Evolutionary conservation across 768 basidiomycete species (phyloP).

Genomic region (Suillus cothurnatus): DNA sequence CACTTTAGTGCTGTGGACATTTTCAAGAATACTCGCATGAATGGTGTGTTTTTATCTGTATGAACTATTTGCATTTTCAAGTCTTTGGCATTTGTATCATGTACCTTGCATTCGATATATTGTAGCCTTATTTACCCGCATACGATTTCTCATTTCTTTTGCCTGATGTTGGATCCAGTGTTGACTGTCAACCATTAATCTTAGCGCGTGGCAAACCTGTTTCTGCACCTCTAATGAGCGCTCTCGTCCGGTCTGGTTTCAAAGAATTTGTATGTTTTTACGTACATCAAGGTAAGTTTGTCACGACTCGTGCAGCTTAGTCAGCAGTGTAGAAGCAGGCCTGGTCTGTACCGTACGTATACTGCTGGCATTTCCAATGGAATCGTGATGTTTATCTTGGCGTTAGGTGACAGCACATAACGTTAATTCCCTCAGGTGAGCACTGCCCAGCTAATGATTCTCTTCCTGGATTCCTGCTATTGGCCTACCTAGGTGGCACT

Average conservation of each 20-base stretch:
- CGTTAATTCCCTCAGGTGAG: no score
- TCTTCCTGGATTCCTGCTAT: no score
- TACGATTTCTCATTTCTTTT: not conserved
- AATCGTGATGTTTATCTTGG: not conserved
- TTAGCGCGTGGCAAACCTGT: not conserved
- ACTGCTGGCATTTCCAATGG: no score
- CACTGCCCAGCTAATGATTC: no score
- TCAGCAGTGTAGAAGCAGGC: not conserved
- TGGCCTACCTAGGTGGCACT: not conserved
- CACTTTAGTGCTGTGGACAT: conserved; percentile 22
- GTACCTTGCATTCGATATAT: not conserved
- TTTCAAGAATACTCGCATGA: conserved; percentile 21
- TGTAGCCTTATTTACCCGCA: conserved; percentile 3
- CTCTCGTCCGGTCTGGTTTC: not conserved
- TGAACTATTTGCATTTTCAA: not conserved
- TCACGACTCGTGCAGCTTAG: not conserved
- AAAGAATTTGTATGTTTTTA: not conserved
- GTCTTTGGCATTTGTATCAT: not conserved
- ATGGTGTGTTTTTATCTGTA: not conserved
- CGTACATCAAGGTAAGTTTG: no score
- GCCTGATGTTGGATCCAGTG: no score
- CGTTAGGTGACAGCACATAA: not conserved
- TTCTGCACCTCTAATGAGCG: not conserved
- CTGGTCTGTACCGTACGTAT: no score
- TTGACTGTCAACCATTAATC: not conserved